Base-by-base conservation (phyloP, 1,139 yeast genomes). In the Hyphopichia buzzinii region DNA sequence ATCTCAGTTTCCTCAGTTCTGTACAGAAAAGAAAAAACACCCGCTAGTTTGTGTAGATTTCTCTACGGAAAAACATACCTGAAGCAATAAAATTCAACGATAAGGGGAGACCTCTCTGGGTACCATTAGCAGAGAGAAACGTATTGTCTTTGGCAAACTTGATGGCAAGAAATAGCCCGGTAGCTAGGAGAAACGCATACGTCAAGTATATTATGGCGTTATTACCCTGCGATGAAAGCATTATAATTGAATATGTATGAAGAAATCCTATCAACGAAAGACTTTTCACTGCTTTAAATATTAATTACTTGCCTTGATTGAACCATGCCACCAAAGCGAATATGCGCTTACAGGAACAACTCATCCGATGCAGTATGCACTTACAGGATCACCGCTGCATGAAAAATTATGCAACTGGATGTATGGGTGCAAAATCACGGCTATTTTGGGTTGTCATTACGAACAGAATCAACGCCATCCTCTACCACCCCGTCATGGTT, bases 71-170 rank as follows among this genome's bases (percentile, higher is more conserved):
- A 16, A 17, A 82, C 92, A 67, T 74, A 77, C 95, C 94, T 48
- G 95, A 82, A 35, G 96, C 96, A 42, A 88, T 79, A 55, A 88
- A 88, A 57, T 88, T 88, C 42, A 88, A 67, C 1, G 95, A 85
- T 47, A 88, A 65, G 1, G 96, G 95, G n/a, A 85, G 31, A 19
- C 88, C 95, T 36, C 72, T 69, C 52, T 86, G 89, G 3, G 95
- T 81, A 13, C 92, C 85, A 59, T 88, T 88, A 1, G 89, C 81
- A 2, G 88, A 72, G 37, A 88, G 62, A 51, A 84, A 88, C 2
- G 78, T 72, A 30, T 70, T 66, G 36, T 68, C 67, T 25, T 69
- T 63, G 29, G 71, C 62, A 54, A 62, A 78, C 46, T 56, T 67
- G 59, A 74, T 64, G 1, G 89, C 89, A 29, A 84, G 61, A 25